Evolutionary conservation across 768 basidiomycete genomes (phyloP).

Genomic region (Dendrothele bispora): DNA sequence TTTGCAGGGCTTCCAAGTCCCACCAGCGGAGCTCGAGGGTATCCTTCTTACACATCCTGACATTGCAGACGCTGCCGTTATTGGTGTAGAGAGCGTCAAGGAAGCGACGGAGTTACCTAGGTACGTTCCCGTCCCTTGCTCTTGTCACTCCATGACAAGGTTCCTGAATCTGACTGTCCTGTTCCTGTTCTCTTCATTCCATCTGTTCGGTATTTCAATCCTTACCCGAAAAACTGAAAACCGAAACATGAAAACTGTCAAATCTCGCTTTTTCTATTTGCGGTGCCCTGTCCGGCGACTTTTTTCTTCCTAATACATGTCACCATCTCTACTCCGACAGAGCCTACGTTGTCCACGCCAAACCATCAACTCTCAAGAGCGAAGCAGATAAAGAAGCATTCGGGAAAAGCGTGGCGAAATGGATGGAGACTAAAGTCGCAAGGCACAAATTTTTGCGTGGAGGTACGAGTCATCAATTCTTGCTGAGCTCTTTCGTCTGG

Average conservation of each 20-base stretch:
- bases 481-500: neutral
- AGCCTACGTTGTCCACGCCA: slow-evolving; percentile 61
- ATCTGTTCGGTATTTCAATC: too few relatives aligned
- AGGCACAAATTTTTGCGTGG: slow-evolving; percentile 80
- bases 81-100: slow-evolving; percentile 64
- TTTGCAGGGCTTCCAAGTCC: slow-evolving; percentile 37
- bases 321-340: slow-evolving; percentile 28
- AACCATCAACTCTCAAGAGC: slow-evolving; percentile 34
- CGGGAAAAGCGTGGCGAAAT: slow-evolving; percentile 51
- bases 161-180: too few relatives aligned
- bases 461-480: slow-evolving; percentile 34
- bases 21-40: slow-evolving; percentile 84
- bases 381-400: slow-evolving; percentile 42
- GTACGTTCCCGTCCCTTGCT: slow-evolving; percentile 32
- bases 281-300: too few relatives aligned
- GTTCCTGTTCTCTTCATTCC: too few relatives aligned
- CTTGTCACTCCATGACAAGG: too few relatives aligned
- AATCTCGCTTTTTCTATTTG: too few relatives aligned
- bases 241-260: too few relatives aligned
- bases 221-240: too few relatives aligned
- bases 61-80: slow-evolving; percentile 78
- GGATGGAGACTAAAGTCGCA: slow-evolving; percentile 71
- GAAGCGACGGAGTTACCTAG: slow-evolving; percentile 84
- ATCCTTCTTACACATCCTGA: slow-evolving; percentile 73
- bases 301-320: too few relatives aligned